Evolutionary conservation across 2,329 filamentous ascomycete genomes (phyloP).

Genomic region (Coniochaeta sp.): DNA sequence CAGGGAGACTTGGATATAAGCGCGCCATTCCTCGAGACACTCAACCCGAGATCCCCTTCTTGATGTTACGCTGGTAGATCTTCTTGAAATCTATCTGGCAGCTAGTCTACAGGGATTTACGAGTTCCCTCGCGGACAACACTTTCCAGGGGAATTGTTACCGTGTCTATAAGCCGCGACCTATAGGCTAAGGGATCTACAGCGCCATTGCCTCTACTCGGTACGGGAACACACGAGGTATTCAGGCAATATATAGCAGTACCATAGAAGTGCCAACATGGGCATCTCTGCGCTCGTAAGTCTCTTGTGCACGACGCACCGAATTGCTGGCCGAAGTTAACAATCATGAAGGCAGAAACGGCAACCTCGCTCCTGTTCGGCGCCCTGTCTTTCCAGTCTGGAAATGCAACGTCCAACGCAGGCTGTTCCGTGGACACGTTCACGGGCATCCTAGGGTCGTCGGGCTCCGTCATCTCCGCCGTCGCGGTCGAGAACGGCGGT

Average conservation of each 20-base stretch:
- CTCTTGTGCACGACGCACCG: not conserved
- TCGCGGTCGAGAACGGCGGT: slow-evolving; percentile 10
- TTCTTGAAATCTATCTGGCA: not conserved
- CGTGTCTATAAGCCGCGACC: not conserved
- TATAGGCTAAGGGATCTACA: not conserved
- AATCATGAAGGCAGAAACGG: not conserved
- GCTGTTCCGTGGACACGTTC: not conserved
- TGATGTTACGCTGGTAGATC: not conserved
- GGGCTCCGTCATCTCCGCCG: not conserved
- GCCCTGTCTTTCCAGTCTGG: not conserved
- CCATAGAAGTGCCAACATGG: not conserved
- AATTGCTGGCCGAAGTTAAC: not conserved
- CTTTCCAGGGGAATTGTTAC: not conserved
- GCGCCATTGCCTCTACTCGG: not conserved
- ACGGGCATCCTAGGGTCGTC: not conserved
- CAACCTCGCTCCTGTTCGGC: not conserved
- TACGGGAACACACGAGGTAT: not conserved
- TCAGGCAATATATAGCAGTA: not conserved
- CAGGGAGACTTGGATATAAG: not conserved
- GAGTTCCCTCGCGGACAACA: not conserved
- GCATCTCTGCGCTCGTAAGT: not conserved
- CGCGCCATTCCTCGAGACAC: not conserved
- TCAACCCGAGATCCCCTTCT: not conserved
- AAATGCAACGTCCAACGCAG: not conserved
- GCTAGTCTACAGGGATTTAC: not conserved